Conservation (phyloP, 345 rosid genomes). For the Arabidopsis suecica region DNA sequence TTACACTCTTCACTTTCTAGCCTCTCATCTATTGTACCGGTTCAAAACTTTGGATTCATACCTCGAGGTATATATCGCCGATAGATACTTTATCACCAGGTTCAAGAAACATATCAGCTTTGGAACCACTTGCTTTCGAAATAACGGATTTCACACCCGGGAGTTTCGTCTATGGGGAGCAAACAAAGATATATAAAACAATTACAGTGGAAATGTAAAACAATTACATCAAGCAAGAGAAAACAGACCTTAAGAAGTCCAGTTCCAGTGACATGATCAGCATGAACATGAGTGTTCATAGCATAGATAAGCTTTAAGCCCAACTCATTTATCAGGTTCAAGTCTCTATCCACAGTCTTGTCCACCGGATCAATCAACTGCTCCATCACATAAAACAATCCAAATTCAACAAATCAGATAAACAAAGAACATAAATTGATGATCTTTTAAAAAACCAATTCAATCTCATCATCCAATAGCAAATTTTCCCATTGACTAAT, state of each 20-base stretch:
- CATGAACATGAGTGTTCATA: constrained; percentile 95
- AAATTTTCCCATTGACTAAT: not conserved
- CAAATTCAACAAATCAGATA: constrained; percentile 2
- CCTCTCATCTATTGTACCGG: not conserved
- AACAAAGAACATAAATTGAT: not conserved
- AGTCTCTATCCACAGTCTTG: constrained; percentile 86
- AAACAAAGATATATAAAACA: constrained; percentile 34
- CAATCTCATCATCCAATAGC: not conserved
- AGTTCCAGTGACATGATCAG: constrained; percentile 95
- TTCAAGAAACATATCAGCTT: constrained; percentile 78
- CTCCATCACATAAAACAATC: not conserved
- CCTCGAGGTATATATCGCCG: constrained; percentile 81
- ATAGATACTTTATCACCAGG: constrained; percentile 71
- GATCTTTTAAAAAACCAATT: not conserved
- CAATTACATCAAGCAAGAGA: not conserved
- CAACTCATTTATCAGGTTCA: constrained; percentile 66
- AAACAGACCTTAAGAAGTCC: constrained; percentile 77
- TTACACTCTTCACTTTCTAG: not conserved
- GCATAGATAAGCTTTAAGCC: constrained; percentile 84
- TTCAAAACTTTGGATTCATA: constrained; percentile 16
- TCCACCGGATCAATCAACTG: constrained; percentile 98
- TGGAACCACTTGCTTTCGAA: constrained; percentile 78
- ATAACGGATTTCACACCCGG: constrained; percentile 75
- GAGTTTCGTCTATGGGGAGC: constrained; percentile 51
- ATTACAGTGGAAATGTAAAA: not conserved